Evolutionary conservation across 2,329 filamentous ascomycete species (phyloP).

Genomic region (Dichotomopilus funicola): DNA sequence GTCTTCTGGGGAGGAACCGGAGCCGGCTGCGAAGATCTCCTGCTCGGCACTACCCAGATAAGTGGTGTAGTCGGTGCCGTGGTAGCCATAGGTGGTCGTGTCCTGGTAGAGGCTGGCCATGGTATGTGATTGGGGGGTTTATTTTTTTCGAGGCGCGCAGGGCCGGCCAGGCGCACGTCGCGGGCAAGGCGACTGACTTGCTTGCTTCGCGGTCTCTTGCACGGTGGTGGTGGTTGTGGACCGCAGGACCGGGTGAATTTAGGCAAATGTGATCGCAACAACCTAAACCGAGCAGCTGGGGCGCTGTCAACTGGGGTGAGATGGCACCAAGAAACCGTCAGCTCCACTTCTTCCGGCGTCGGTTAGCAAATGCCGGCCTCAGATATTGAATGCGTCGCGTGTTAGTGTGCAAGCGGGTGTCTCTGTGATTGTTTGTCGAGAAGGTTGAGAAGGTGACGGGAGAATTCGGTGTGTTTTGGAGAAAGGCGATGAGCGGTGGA

Average conservation of each 20-base stretch:
- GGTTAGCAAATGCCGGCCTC: conserved; percentile 10
- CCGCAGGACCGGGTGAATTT: conserved; percentile 8
- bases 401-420: no score
- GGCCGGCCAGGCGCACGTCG: neutral
- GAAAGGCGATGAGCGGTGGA: no score
- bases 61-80: conserved; percentile 6
- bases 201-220: neutral
- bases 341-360: conserved; percentile 15
- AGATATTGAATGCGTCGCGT: no score
- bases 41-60: neutral
- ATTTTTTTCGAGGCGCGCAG: no score
- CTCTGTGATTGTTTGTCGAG: neutral
- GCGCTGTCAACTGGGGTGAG: neutral
- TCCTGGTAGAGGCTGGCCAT: conserved; percentile 14
- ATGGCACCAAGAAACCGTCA: conserved; percentile 1
- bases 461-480: neutral
- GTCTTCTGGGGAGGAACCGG: conserved; percentile 11
- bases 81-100: conserved; percentile 9
- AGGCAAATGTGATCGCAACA: conserved; percentile 9
- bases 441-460: neutral
- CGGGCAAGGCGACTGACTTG: neutral
- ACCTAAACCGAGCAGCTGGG: conserved; percentile 10
- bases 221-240: conserved; percentile 13
- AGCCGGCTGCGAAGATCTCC: conserved; percentile 3
- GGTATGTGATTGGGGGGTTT: neutral